Percentiles rank a stretch among this genome's conserved stretches.
phyloP scores from a whole-genome alignment of 768 basidiomycete genomes.

The Myochromella boudieri region DNA sequence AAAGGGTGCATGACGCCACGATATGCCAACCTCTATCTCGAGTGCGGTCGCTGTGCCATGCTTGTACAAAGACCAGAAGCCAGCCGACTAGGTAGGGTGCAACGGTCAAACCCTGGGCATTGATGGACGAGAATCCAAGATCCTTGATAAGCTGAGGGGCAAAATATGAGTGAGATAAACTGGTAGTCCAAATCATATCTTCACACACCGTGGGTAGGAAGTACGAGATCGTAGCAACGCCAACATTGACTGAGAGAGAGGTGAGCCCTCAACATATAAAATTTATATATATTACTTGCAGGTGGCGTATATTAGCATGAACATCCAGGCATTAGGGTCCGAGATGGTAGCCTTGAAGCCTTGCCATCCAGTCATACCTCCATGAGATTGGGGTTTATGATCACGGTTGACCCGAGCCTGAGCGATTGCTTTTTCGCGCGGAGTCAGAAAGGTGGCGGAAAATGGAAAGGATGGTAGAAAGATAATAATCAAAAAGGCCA shows the following conservation, averaged over 20 bases:
- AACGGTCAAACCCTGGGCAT: slow-evolving; percentile 57
- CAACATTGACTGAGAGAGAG: slow-evolving; percentile 45
- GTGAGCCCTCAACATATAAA: background rate
- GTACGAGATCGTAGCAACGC: slow-evolving; percentile 55
- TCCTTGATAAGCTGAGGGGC: slow-evolving; percentile 52
- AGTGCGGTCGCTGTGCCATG: slow-evolving; percentile 54
- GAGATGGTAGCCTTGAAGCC: slow-evolving; percentile 51
- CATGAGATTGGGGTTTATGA: slow-evolving; percentile 58
- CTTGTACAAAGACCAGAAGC: slow-evolving; percentile 52
- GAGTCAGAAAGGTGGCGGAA: slow-evolving; percentile 48
- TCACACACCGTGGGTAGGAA: slow-evolving; percentile 50
- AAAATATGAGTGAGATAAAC: background rate
- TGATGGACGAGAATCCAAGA: slow-evolving; percentile 54
- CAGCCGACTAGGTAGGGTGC: slow-evolving; percentile 57
- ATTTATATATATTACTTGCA: slow-evolving; percentile 32
- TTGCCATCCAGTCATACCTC: slow-evolving; percentile 59
- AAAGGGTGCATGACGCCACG: slow-evolving; percentile 43
- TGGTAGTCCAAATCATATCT: background rate
- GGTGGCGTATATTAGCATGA: slow-evolving; percentile 53
- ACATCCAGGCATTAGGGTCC: slow-evolving; percentile 52
- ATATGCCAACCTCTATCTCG: slow-evolving; percentile 54
- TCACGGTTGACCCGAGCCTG: slow-evolving; percentile 55
- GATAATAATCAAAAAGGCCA: slow-evolving; percentile 46
- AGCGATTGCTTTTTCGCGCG: slow-evolving; percentile 52
- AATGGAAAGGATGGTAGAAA: slow-evolving; percentile 59